Conservation (phyloP, 495 filamentous ascomycete species). For the Penicillium riverlandense region DNA sequence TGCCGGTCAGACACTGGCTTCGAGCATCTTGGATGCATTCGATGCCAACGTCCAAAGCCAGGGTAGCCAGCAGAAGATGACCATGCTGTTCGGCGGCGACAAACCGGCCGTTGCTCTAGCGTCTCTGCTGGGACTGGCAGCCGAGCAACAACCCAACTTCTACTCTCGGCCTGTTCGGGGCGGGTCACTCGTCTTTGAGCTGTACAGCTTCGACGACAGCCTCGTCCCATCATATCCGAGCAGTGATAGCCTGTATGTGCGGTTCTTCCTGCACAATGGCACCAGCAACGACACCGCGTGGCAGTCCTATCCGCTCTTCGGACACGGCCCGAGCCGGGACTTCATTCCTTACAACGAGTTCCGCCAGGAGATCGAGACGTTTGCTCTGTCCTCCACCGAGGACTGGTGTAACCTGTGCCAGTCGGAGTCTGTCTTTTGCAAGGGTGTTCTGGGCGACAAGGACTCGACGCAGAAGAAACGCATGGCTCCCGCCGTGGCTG, state of each 20-base stretch:
- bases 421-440: conserved; percentile 54
- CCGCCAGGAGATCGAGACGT: conserved; percentile 45
- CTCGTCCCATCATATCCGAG: conserved; percentile 40
- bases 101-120: conserved; percentile 70
- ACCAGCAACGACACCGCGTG: conserved; percentile 48
- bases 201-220: conserved; percentile 53
- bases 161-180: conserved; percentile 63
- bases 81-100: conserved; percentile 62
- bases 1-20: conserved; percentile 56
- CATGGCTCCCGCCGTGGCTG: conserved; percentile 41
- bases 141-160: conserved; percentile 49
- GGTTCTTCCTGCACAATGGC: conserved; percentile 73
- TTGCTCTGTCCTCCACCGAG: conserved; percentile 50
- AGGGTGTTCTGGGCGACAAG: conserved; percentile 20
- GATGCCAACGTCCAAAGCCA: conserved; percentile 36
- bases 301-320: conserved; percentile 60
- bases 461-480: conserved; percentile 3
- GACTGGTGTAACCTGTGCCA: conserved; percentile 68
- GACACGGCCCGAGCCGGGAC: conserved; percentile 38
- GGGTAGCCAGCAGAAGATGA: conserved; percentile 44
- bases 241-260: conserved; percentile 55
- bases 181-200: conserved; percentile 64
- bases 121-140: conserved; percentile 55
- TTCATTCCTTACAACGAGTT: conserved; percentile 60
- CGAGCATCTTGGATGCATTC: conserved; percentile 53